Base-by-base conservation (phyloP, 495 filamentous ascomycete species). In the Aspergillus haitiensis region DNA sequence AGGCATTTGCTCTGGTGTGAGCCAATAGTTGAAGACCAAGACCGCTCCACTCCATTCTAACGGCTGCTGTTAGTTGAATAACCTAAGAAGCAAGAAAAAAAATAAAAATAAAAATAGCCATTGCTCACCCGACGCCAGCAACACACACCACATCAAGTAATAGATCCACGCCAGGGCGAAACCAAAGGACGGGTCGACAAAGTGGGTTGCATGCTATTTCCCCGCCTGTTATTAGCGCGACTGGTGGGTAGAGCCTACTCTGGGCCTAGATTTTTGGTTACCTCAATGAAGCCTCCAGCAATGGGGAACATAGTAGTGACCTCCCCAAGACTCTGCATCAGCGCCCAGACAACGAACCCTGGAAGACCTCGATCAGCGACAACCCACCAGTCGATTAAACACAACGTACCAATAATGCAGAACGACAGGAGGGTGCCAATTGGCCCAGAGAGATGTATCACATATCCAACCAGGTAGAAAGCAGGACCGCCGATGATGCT, bases 91-190 rank as follows among this genome's bases (percentile, higher is more conserved):
- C 12, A 8, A 16, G n/a, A n/a, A n/a, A n/a, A n/a, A n/a, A n/a
- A n/a, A n/a, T n/a, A n/a, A n/a, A n/a, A n/a, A n/a, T n/a, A n/a
- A n/a, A n/a, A n/a, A n/a, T n/a, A n/a, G n/a, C n/a, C n/a, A 47
- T 16, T 12, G 21, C 44, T 47, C 3, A 21, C 44, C 44, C 3
- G 44, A 15, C 2, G 44, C 44, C 8, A 47, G 44, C 9, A 47
- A 47, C 7, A 47, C 18, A 21, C 44, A 15, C 44, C 44, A 47
- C 44, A 47, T 47, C 3, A 47, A 47, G 12, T 47, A 47, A 16
- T 47, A 47, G 13, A 47, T 12, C 44, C 44, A 47, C 13, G 44
- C n/a, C 44, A 47, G n/a, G 4, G 44, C 44, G 15, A 47, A 47
- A 16, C 44, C 21, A 8, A 47, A 16, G 9, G 44, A 12, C 8